Conservation (phyloP, 352 stramenopile genomes). For the Thalassiosira allenii region DNA sequence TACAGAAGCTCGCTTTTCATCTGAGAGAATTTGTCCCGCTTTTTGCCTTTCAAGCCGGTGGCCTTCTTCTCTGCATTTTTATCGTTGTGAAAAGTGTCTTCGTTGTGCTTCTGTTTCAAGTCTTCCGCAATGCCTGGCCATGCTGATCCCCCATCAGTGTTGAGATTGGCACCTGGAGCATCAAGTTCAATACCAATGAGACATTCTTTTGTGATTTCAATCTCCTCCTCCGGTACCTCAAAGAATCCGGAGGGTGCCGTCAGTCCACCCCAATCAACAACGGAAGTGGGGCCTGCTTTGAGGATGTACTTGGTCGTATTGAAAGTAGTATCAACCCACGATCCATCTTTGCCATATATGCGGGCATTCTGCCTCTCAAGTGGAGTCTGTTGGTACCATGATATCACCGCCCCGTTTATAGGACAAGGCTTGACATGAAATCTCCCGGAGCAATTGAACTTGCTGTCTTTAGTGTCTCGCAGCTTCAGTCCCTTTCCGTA, state of each 20-base stretch:
- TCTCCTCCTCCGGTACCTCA: constrained; percentile 8
- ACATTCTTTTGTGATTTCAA: no score
- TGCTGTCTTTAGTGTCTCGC: no score
- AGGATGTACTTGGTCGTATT: constrained; percentile 25
- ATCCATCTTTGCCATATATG: constrained; percentile 25
- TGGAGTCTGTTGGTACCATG: constrained; percentile 9
- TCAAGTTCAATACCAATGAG: no score
- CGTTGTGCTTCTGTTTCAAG: background rate
- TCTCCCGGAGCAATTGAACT: no score
- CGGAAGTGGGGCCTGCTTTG: constrained; percentile 16
- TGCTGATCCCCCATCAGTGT: constrained; percentile 28
- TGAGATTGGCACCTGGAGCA: background rate
- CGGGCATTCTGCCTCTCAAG: constrained; percentile 15
- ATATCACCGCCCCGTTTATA: background rate
- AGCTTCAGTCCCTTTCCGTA: constrained; percentile 12
- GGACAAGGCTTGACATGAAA: no score
- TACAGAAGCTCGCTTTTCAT: constrained; percentile 17
- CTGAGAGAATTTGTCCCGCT: background rate
- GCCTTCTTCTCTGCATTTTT: constrained; percentile 9
- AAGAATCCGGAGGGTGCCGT: constrained; percentile 4
- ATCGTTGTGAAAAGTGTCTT: constrained; percentile 32
- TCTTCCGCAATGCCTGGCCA: constrained; percentile 6
- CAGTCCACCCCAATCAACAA: constrained; percentile 11
- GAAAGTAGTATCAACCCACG: constrained; percentile 24
- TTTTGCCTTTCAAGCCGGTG: background rate